Percentiles rank a stretch among this genome's conserved stretches.
These are phyloP conservation scores for Paecilomyces fulvus DNA, from an alignment of 2,329 filamentous ascomycete species.

Conservation along the genomic window DNA sequence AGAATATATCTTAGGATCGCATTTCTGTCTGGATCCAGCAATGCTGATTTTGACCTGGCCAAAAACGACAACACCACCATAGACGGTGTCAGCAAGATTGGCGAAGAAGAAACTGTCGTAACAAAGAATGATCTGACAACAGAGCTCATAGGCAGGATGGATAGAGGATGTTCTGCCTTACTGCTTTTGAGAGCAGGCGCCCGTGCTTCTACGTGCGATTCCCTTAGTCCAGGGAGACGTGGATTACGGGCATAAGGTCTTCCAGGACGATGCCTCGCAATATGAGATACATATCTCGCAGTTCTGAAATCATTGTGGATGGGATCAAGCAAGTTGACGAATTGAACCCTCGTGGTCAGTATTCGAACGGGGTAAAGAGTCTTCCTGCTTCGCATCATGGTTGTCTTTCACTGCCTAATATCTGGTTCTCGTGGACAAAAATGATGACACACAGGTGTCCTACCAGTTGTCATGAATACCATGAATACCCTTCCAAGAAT, in stretches of 20 bases:
- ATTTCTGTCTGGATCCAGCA: constrained; percentile 70
- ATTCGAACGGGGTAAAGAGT: background rate
- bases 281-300: background rate
- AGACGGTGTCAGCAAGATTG: constrained; percentile 56
- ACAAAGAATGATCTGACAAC: constrained; percentile 7
- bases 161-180: constrained; percentile 2
- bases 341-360: background rate
- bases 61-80: constrained; percentile 59
- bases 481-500: too few species aligned
- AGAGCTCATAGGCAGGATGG: constrained; percentile 8
- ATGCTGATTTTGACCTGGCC: constrained; percentile 56
- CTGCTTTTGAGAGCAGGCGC: background rate
- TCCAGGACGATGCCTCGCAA: background rate
- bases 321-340: background rate
- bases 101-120: constrained; percentile 9
- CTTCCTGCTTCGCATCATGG: background rate
- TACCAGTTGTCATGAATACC: too few species aligned
- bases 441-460: background rate
- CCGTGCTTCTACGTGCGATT: background rate
- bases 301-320: background rate
- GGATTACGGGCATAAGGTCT: background rate
- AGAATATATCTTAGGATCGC: constrained; percentile 60
- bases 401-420: background rate
- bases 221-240: background rate
- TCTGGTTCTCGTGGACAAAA: background rate